Conservation (phyloP, 495 filamentous ascomycete genomes). For the Aspergillus cristatus region DNA sequence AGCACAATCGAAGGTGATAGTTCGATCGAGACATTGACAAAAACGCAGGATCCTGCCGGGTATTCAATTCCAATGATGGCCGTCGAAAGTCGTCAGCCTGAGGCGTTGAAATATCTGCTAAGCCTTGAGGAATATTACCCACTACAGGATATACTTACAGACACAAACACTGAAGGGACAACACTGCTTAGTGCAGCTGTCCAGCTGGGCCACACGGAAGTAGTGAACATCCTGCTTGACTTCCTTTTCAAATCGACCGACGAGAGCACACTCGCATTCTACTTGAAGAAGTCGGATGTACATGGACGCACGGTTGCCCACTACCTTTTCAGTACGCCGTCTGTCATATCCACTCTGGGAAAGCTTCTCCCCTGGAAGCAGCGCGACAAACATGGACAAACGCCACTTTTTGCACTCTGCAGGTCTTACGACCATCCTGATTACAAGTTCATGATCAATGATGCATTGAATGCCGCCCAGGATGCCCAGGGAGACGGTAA, state of each 20-base stretch:
- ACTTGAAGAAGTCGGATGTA: slow-evolving; percentile 67
- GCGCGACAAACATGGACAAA: slow-evolving; percentile 93
- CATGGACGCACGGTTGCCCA: slow-evolving; percentile 85
- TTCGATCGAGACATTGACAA: slow-evolving; percentile 69
- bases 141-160: slow-evolving; percentile 58
- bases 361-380: slow-evolving; percentile 75
- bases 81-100: slow-evolving; percentile 62
- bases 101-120: slow-evolving; percentile 69
- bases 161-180: slow-evolving; percentile 79
- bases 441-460: slow-evolving; percentile 77
- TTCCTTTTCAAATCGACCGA: slow-evolving; percentile 48
- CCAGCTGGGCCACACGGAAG: slow-evolving; percentile 66
- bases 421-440: slow-evolving; percentile 89
- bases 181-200: slow-evolving; percentile 91
- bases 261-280: slow-evolving; percentile 45
- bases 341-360: slow-evolving; percentile 65
- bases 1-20: slow-evolving; percentile 76
- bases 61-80: slow-evolving; percentile 97
- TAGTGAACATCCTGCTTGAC: slow-evolving; percentile 67
- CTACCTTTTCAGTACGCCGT: slow-evolving; percentile 90
- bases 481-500: slow-evolving; percentile 64
- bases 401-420: slow-evolving; percentile 87
- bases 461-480: slow-evolving; percentile 66
- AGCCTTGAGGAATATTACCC: slow-evolving; percentile 66
- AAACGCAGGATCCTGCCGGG: slow-evolving; percentile 71